Evolutionary conservation across 257 asterid genomes (phyloP), one percentile per base, ranked within the genome.

Genomic region (Gentiana straminea): DNA sequence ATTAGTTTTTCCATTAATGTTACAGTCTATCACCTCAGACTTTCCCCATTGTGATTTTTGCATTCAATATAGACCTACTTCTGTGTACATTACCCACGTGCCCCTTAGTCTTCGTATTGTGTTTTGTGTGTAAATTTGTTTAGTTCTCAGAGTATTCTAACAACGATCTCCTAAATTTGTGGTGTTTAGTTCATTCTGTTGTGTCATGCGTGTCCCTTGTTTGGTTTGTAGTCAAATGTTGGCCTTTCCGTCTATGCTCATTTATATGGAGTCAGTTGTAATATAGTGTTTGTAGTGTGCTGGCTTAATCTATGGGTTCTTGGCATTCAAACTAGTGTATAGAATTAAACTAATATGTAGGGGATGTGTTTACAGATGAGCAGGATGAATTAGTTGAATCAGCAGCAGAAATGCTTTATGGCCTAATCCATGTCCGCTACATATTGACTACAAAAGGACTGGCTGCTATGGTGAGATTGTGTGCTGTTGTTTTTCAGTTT

Each of bases 391-490:
- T 81, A 67, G 78, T 77, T 49, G 88, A 77, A 81, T 77, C 88
- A 44, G 78, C 84, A 38, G 84, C 84, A 4, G 89, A 81, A 79
- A 73, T 81, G 81, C 89, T 81, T 33, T 77, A 78, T 60, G 88
- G 88, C 41, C 73, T 81, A 24, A 81, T 78, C 51, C 88, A 81
- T 55, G 82, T 79, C 51, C 82, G 89, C 52, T 81, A 73, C 72
- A 81, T 75, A 55, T 67, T 81, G 70, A 81, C 89, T 50, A 70
- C 82, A 46, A 81, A 81, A 54, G 89, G 89, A 76, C 58, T 81
- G 71, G 76, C 82, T 39, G 77, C 81, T 53, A 78, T 81, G 84
- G 84, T 78, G 72, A 73, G 73, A 64, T 49, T 48, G 45, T 32
- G 33, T 49, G 63, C 66, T 49, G 60, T 51, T 62, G 50, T 51